phyloP scores from a whole-genome alignment of 305 asterid genomes.

The Fraxinus paxiana region DNA sequence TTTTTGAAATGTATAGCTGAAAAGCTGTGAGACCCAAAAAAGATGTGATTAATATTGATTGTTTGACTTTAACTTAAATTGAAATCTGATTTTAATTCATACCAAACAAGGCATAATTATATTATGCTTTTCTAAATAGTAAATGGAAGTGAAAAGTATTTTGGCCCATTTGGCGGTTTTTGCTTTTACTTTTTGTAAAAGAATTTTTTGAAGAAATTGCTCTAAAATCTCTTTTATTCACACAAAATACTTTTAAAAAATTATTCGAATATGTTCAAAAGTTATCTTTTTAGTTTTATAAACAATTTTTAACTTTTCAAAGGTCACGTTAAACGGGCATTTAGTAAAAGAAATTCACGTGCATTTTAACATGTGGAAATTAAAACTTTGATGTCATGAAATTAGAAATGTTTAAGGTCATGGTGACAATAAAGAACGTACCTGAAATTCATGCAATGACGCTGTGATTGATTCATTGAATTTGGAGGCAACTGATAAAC shows the following conservation, averaged over 20 bases:
- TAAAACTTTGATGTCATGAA: constrained; percentile 2
- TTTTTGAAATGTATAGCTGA: too few species aligned
- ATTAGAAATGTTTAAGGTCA: neutral
- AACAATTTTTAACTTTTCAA: neutral
- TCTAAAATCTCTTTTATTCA: neutral
- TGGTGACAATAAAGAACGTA: neutral
- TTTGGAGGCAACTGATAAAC: constrained; percentile 62
- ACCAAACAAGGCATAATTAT: too few species aligned
- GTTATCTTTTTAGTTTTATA: neutral
- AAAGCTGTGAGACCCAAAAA: too few species aligned
- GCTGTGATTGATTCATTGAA: constrained; percentile 42
- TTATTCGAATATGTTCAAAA: neutral
- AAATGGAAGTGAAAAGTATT: neutral
- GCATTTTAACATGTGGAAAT: neutral
- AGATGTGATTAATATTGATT: too few species aligned
- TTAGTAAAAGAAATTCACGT: neutral
- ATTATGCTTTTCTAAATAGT: neutral
- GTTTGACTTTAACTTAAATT: too few species aligned
- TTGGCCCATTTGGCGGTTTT: too few species aligned
- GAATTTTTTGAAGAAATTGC: too few species aligned
- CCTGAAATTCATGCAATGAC: constrained; percentile 55
- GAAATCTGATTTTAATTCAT: too few species aligned
- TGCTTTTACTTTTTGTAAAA: too few species aligned
- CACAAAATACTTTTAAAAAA: neutral
- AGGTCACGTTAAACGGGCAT: neutral